Evolutionary conservation across 768 basidiomycete species (phyloP), one percentile per base, ranked within the genome.

Genomic region (Leucosporidium creatinivorum): DNA sequence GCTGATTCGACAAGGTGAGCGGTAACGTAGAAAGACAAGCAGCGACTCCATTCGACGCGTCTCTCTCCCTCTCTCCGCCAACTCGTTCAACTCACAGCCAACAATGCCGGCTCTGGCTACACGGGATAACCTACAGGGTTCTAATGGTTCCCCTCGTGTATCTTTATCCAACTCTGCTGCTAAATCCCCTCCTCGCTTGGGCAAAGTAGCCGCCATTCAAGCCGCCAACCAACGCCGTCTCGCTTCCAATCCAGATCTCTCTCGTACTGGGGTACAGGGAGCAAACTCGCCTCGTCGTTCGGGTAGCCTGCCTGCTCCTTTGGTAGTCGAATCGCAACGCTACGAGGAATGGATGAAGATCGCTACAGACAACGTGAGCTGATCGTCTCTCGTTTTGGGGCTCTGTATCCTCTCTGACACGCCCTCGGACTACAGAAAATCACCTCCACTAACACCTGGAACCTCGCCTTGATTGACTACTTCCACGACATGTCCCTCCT

Each of bases 271-370:
- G 4, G 49, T 6, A 50, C 21, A 13, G 26, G n/a, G n/a, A n/a
- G 28, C 25, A 12, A 23, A 44, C 50, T 51, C 50, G 28, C 58
- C 36, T 59, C 44, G 25, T 25, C 58, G 26, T 23, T 17, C 44
- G 8, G 44, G n/a, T 44, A 39, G 48, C n/a, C 25, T 28, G 17
- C 25, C 58, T 25, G 26, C 36, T 39, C 58, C 70, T 1, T 54
- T 73, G 13, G 68, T 73, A 28, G 64, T 73, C 26, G 68, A 73
- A 56, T 62, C 55, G 7, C 68, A 67, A 57, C 63, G 72, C n/a
- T 76, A 71, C 56, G 96, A 99, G 77, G 93, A 98, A 79, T 98
- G 96, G 96, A 98, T 99, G 94, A 98, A 98, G 82, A 87, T 98
- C 86, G 93, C 93, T 1, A 98, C 94, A 3, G 94, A 98, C 77